Evolutionary conservation across 768 basidiomycete species (phyloP).

Genomic region (Rickenella mellea): DNA sequence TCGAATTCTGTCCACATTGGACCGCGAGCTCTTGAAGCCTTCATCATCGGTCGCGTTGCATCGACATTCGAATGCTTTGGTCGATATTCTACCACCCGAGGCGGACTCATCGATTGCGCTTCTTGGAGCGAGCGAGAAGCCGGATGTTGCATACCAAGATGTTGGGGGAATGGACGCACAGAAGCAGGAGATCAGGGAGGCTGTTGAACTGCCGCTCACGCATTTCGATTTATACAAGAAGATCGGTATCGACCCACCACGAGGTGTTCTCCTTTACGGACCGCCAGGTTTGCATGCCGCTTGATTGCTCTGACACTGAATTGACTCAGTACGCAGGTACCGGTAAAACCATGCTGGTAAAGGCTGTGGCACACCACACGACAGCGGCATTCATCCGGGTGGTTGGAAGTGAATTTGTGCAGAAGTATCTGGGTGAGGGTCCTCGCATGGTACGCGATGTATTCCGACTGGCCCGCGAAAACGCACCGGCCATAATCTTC

Average conservation of each 20-base stretch:
- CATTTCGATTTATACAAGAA: slow-evolving; percentile 98
- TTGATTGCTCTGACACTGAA: background rate
- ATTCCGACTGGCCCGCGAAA: slow-evolving; percentile 94
- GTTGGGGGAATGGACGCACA: slow-evolving; percentile 96
- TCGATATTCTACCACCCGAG: slow-evolving; percentile 96
- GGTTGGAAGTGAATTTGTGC: slow-evolving; percentile 96
- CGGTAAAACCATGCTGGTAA: slow-evolving; percentile 98
- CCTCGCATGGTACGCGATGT: slow-evolving; percentile 99
- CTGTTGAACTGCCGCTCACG: slow-evolving; percentile 92
- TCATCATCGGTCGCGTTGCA: slow-evolving; percentile 97
- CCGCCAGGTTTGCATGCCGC: slow-evolving; percentile 64
- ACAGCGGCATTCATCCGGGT: slow-evolving; percentile 97
- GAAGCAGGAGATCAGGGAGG: slow-evolving; percentile 98
- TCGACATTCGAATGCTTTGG: slow-evolving; percentile 95
- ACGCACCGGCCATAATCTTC: slow-evolving; percentile 96
- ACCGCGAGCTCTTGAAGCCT: slow-evolving; percentile 94
- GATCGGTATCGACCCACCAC: slow-evolving; percentile 98
- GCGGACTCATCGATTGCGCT: slow-evolving; percentile 96
- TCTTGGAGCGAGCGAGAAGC: slow-evolving; percentile 90
- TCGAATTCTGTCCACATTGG: slow-evolving; percentile 91
- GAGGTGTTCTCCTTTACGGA: slow-evolving; percentile 93
- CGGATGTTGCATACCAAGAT: slow-evolving; percentile 88
- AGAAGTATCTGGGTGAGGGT: slow-evolving; percentile 98
- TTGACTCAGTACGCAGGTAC: slow-evolving; percentile 50
- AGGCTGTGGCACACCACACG: slow-evolving; percentile 98